Evolutionary conservation across 2,329 filamentous ascomycete species (phyloP).

Genomic region (Fusarium sp.): DNA sequence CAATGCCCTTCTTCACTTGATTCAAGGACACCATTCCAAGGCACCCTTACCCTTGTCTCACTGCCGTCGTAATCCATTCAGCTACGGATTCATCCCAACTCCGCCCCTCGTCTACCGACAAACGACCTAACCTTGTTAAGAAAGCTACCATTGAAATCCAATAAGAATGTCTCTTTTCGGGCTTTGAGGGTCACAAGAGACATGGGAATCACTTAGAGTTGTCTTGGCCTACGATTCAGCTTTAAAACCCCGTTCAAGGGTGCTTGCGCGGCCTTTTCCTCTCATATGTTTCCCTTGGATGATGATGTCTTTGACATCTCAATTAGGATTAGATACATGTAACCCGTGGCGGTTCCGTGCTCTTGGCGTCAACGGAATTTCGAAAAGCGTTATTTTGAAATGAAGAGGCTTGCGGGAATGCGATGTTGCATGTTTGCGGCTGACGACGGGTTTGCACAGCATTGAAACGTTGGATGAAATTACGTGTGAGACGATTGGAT

Average conservation of each 20-base stretch:
- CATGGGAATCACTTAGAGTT: slow-evolving; percentile 8
- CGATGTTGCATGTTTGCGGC: neutral
- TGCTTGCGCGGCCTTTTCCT: slow-evolving; percentile 23
- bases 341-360: slow-evolving; percentile 6
- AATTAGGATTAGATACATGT: slow-evolving; percentile 17
- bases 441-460: neutral
- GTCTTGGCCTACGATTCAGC: slow-evolving; percentile 17
- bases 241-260: neutral
- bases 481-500: slow-evolving; percentile 8
- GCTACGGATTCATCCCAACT: slow-evolving; percentile 13
- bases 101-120: slow-evolving; percentile 11
- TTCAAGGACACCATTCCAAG: neutral
- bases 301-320: slow-evolving; percentile 29
- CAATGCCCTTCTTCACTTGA: neutral
- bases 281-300: neutral
- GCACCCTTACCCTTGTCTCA: slow-evolving; percentile 16
- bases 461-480: slow-evolving; percentile 2
- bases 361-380: neutral
- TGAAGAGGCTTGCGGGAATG: slow-evolving; percentile 7
- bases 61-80: slow-evolving; percentile 13
- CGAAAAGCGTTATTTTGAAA: neutral
- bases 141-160: slow-evolving; percentile 1
- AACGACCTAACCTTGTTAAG: slow-evolving; percentile 12
- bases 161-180: neutral
- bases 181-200: slow-evolving; percentile 13